Conservation (phyloP, 192 early-diverging fungal species). For the Backusella mclennaniae region DNA sequence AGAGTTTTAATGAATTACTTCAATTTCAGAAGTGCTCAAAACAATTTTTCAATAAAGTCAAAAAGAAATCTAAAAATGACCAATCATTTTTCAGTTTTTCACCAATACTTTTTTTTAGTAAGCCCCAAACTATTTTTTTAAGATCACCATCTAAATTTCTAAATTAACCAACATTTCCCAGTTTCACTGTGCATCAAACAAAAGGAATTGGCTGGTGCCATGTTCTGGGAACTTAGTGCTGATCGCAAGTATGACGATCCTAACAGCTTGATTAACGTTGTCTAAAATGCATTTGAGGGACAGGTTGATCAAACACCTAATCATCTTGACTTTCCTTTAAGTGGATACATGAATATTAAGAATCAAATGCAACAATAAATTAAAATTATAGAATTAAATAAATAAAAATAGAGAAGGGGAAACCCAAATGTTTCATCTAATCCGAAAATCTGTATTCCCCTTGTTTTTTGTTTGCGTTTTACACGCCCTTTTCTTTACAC, state of each 20-base stretch:
- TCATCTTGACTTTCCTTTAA: constrained; percentile 44
- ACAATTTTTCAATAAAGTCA: too few species aligned
- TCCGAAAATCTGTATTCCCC: not conserved
- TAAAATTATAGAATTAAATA: not conserved
- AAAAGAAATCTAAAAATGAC: too few species aligned
- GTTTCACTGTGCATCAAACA: too few species aligned
- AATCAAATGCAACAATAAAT: constrained; percentile 3
- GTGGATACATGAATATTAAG: constrained; percentile 48
- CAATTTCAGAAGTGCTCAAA: too few species aligned
- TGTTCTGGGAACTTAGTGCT: constrained; percentile 78
- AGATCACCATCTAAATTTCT: too few species aligned
- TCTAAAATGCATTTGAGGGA: constrained; percentile 26
- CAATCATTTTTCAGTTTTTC: too few species aligned
- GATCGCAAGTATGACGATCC: constrained; percentile 44
- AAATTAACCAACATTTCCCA: too few species aligned
- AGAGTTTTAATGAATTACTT: too few species aligned
- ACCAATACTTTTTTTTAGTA: too few species aligned
- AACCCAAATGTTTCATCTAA: not conserved
- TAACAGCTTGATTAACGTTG: constrained; percentile 39
- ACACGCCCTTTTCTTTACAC: not conserved
- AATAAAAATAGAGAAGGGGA: not conserved
- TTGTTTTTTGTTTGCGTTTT: not conserved
- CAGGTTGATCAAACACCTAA: constrained; percentile 37
- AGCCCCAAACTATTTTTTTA: too few species aligned
- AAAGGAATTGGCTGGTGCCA: constrained; percentile 61